Percentiles rank a stretch among this genome's conserved stretches.
These are phyloP conservation scores for Prunus mira DNA, from an alignment of 306 rosid species.

Conservation along the genomic window DNA sequence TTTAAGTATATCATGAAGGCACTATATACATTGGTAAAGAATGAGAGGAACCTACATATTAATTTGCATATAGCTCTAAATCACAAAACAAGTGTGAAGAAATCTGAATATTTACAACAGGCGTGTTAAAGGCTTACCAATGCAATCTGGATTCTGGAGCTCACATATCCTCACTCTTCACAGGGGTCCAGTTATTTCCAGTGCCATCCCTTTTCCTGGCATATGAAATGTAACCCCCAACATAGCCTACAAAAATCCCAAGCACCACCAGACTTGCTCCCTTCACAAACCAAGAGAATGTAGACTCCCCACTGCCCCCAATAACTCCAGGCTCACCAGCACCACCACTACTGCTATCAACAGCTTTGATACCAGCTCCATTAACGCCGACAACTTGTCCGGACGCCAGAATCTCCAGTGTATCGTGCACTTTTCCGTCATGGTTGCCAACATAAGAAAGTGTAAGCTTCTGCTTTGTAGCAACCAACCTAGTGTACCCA, in stretches of 20 bases:
- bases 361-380: neutral
- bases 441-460: constrained; percentile 74
- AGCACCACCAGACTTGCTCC: constrained; percentile 65
- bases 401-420: constrained; percentile 58
- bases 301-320: constrained; percentile 29
- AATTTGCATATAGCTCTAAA: constrained; percentile 1
- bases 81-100: neutral
- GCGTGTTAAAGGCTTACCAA: no score
- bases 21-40: neutral
- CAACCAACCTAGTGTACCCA: constrained; percentile 81
- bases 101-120: constrained; percentile 29
- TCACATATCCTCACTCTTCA: constrained; percentile 49
- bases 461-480: constrained; percentile 57
- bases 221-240: constrained; percentile 60
- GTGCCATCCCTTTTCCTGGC: constrained; percentile 41
- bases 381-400: constrained; percentile 40
- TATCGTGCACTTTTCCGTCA: constrained; percentile 74
- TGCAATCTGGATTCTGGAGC: neutral
- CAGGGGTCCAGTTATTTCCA: constrained; percentile 51
- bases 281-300: constrained; percentile 50
- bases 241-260: constrained; percentile 75
- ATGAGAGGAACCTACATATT: neutral
- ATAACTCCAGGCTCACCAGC: constrained; percentile 11
- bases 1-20: neutral
- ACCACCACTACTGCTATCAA: constrained; percentile 6